Evolutionary conservation across 495 filamentous ascomycete genomes (phyloP), one percentile per base, ranked within the genome.

Genomic region (Xylaria palmicola): DNA sequence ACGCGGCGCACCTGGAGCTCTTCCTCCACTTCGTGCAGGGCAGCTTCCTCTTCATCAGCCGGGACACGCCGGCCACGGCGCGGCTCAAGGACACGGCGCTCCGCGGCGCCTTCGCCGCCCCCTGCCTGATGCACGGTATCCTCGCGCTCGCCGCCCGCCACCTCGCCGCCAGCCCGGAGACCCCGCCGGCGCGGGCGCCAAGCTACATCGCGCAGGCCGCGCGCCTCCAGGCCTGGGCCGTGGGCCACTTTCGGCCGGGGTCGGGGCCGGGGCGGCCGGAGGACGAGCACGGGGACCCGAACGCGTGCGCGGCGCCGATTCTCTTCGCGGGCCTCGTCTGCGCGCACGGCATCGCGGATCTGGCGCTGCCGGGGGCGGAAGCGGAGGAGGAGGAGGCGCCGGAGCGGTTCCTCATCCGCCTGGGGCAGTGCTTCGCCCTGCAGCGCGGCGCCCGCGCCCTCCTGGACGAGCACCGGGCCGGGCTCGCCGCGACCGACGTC

Each of bases 251-350:
- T 52, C 66, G 71, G 4, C 26, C 53, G n/a, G n/a, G n/a, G n/a
- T n/a, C n/a, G n/a, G n/a, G n/a, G n/a, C n/a, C n/a, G n/a, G n/a
- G n/a, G n/a, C n/a, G n/a, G n/a, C n/a, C n/a, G n/a, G n/a, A n/a
- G n/a, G n/a, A n/a, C n/a, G n/a, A n/a, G n/a, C n/a, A n/a, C n/a
- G n/a, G n/a, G n/a, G 60, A 63, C 2, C 27, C 40, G 1, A 22
- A 72, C 3, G 75, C 75, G 20, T 73, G 74, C 56, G 55, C 76
- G 15, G 72, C 77, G 1, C 55, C 76, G 6, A 49, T 78, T n/a
- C 64, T 66, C 51, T 76, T 75, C 36, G 62, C 70, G 2, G 74
- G 71, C 47, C 20, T 76, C 4, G 59, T 74, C 7, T 57, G 40
- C 9, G 26, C 48, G 12, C 55, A 57, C 12, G 41, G 55, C 13